phyloP scores from a whole-genome alignment of 495 filamentous ascomycete species.

The Rostrohypoxylon terebratum region DNA sequence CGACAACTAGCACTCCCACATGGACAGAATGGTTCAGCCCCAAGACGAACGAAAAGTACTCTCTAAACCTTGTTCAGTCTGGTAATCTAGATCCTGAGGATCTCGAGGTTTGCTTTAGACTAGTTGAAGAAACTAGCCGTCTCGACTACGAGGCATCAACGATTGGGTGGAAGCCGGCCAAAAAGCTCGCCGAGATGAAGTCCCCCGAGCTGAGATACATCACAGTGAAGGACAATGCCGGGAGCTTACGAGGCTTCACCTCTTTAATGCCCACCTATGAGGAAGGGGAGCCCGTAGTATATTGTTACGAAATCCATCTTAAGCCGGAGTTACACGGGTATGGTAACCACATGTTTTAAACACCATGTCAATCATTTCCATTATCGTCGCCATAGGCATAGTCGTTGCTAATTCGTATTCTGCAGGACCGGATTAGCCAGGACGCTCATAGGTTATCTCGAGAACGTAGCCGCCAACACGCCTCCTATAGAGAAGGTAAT shows the following conservation, averaged over 20 bases:
- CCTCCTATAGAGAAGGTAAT: constrained; percentile 76
- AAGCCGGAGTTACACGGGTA: constrained; percentile 63
- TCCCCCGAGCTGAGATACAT: constrained; percentile 76
- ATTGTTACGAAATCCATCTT: constrained; percentile 91
- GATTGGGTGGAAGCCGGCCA: constrained; percentile 74
- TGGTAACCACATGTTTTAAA: too few relatives aligned
- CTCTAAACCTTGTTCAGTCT: constrained; percentile 61
- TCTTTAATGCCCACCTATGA: constrained; percentile 89
- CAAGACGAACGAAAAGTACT: constrained; percentile 52
- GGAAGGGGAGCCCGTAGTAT: constrained; percentile 77
- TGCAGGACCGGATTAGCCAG: constrained; percentile 61
- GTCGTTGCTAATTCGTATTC: constrained; percentile 17
- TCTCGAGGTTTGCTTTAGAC: constrained; percentile 73
- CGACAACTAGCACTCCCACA: constrained; percentile 36
- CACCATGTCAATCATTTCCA: neutral
- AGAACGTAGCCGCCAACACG: constrained; percentile 57
- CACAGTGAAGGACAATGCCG: constrained; percentile 60
- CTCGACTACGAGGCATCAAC: constrained; percentile 73
- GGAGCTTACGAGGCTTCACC: constrained; percentile 70
- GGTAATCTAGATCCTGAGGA: constrained; percentile 62
- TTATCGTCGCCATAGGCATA: too few relatives aligned
- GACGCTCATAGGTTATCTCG: constrained; percentile 58
- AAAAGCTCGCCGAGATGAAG: constrained; percentile 81
- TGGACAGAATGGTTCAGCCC: constrained; percentile 63
- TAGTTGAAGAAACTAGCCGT: constrained; percentile 77